phyloP scores from a whole-genome alignment of 257 asterid species.

The Jasminum sambac region DNA sequence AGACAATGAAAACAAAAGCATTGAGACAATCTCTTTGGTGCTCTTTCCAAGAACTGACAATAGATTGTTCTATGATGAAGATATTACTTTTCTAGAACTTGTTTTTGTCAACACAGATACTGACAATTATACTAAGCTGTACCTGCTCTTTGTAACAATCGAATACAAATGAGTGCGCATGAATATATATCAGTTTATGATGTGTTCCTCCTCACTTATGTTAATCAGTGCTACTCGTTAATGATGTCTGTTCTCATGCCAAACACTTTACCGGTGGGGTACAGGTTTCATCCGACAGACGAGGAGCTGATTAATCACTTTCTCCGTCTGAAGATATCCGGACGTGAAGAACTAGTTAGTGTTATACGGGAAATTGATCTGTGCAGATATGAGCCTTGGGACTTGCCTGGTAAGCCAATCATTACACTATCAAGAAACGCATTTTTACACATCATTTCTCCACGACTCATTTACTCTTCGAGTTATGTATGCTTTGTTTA shows the following conservation, averaged over 20 bases:
- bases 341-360: conserved; percentile 56
- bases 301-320: conserved; percentile 88
- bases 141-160: not conserved
- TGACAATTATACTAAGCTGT: not conserved
- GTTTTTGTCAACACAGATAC: not conserved
- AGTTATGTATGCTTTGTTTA: not conserved
- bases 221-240: not conserved
- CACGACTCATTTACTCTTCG: no score
- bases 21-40: not conserved
- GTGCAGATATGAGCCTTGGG: conserved; percentile 83
- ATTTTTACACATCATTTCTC: no score
- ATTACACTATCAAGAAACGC: no score
- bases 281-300: conserved; percentile 88
- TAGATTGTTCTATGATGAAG: not conserved
- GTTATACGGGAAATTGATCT: conserved; percentile 84
- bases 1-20: not conserved
- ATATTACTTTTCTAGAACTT: not conserved
- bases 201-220: not conserved
- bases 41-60: not conserved
- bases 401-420: conserved; percentile 59
- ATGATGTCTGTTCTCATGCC: conserved; percentile 61
- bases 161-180: not conserved
- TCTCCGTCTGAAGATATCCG: conserved; percentile 62
- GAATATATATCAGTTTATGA: no score
- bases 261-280: conserved; percentile 75